phyloP scores from a whole-genome alignment of 495 filamentous ascomycete genomes.

The Trichoderma orchidacearum region DNA sequence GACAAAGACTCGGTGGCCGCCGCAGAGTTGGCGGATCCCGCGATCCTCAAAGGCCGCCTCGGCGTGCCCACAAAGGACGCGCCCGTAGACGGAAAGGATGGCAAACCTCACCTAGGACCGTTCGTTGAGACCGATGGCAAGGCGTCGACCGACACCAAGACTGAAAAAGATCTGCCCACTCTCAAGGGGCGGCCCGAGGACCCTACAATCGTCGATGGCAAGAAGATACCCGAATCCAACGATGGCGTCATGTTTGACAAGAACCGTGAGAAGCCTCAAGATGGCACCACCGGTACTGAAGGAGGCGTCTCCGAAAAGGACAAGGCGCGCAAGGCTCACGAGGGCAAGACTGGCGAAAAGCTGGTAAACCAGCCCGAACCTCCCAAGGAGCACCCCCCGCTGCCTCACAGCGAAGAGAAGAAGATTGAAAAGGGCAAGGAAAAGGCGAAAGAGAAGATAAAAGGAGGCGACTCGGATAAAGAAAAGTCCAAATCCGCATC shows the following conservation, averaged over 20 bases:
- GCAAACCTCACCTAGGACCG: slow-evolving; percentile 85
- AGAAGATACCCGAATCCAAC: slow-evolving; percentile 60
- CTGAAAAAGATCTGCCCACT: slow-evolving; percentile 23
- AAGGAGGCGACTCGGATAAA: background rate
- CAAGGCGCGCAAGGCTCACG: slow-evolving; percentile 49
- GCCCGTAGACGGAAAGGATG: slow-evolving; percentile 91
- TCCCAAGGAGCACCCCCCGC: slow-evolving; percentile 71
- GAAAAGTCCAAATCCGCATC: background rate
- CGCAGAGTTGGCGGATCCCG: slow-evolving; percentile 9
- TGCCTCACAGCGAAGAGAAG: slow-evolving; percentile 68
- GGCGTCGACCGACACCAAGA: slow-evolving; percentile 17
- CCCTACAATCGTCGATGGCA: slow-evolving; percentile 41
- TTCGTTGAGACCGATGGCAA: slow-evolving; percentile 55
- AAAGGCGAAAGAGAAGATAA: slow-evolving; percentile 17
- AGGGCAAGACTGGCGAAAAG: slow-evolving; percentile 44
- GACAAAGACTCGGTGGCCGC: background rate
- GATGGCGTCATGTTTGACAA: slow-evolving; percentile 90
- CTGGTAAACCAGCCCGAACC: slow-evolving; percentile 62
- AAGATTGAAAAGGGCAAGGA: slow-evolving; percentile 27
- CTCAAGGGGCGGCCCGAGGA: slow-evolving; percentile 34
- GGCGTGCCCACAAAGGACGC: slow-evolving; percentile 66
- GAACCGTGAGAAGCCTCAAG: slow-evolving; percentile 53
- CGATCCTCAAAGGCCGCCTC: slow-evolving; percentile 20
- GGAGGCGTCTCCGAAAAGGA: slow-evolving; percentile 40
- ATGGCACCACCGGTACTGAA: slow-evolving; percentile 50